Conservation (phyloP, 495 filamentous ascomycete genomes). For the Ramalina peruviana region DNA sequence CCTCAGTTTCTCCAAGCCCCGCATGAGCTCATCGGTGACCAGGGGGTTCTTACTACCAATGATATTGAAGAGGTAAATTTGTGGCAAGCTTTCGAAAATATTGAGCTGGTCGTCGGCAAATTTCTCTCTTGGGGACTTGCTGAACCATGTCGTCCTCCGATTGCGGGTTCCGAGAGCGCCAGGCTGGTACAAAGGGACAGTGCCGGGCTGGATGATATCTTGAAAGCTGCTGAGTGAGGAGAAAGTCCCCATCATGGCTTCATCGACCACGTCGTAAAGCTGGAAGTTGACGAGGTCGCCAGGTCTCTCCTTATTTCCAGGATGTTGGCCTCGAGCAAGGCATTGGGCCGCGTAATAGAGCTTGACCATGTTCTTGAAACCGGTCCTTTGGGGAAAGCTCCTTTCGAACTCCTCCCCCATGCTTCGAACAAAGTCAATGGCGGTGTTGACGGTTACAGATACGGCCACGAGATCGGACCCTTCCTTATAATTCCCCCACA, state of each 20-base stretch:
- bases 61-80: conserved; percentile 15
- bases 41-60: conserved; percentile 5
- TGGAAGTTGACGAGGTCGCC: conserved; percentile 19
- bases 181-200: conserved; percentile 19
- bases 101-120: conserved; percentile 21
- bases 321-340: conserved; percentile 13
- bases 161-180: conserved; percentile 22
- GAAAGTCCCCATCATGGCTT: conserved; percentile 14
- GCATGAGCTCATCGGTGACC: conserved; percentile 26
- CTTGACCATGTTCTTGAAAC: conserved; percentile 12
- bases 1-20: conserved; percentile 18
- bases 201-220: conserved; percentile 5
- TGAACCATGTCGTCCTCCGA: conserved; percentile 15
- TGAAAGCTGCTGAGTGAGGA: conserved; percentile 14
- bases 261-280: conserved; percentile 21
- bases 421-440: conserved; percentile 24
- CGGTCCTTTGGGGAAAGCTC: conserved; percentile 17
- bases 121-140: conserved; percentile 17
- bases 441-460: conserved; percentile 27
- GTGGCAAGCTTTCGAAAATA: conserved; percentile 20
- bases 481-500: conserved; percentile 16
- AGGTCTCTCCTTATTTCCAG: neutral
- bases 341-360: conserved; percentile 16
- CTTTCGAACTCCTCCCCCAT: conserved; percentile 23
- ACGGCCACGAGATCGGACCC: conserved; percentile 24